phyloP scores from a whole-genome alignment of 768 basidiomycete species.

The Termitomyces sp. region DNA sequence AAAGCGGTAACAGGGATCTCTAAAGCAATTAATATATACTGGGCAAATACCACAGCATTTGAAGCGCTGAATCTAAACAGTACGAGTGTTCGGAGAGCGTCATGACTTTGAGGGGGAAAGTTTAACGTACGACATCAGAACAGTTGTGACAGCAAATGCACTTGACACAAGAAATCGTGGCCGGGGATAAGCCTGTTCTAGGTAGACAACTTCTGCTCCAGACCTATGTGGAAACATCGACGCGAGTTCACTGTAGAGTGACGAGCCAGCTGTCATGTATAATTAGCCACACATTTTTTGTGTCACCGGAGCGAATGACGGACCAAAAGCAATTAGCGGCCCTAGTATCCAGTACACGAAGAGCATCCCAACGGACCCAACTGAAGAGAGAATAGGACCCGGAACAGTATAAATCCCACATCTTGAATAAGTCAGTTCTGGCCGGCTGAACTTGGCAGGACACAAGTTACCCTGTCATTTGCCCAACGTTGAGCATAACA shows the following conservation, averaged over 20 bases:
- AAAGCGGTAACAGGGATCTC: conserved; percentile 23
- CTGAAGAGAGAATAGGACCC: conserved; percentile 28
- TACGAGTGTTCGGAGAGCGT: not conserved
- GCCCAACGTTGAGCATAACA: conserved; percentile 32
- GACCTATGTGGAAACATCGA: conserved; percentile 46
- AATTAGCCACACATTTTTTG: not conserved
- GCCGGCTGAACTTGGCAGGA: not conserved
- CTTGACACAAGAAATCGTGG: conserved; percentile 41
- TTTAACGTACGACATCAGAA: conserved; percentile 29
- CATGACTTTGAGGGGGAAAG: conserved; percentile 2
- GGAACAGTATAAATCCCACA: conserved; percentile 35
- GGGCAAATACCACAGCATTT: conserved; percentile 34
- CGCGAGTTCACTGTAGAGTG: conserved; percentile 39
- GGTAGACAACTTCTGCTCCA: conserved; percentile 47
- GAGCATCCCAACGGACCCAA: conserved; percentile 31
- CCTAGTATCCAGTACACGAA: conserved; percentile 28
- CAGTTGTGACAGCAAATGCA: conserved; percentile 35
- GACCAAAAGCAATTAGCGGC: conserved; percentile 30
- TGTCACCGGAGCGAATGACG: not conserved
- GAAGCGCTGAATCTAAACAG: conserved; percentile 26
- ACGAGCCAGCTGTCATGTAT: conserved; percentile 25
- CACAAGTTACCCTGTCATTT: conserved; percentile 14
- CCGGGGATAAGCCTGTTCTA: conserved; percentile 41
- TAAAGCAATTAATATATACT: conserved; percentile 31
- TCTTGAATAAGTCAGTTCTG: conserved; percentile 12